Conservation (phyloP, 2,329 filamentous ascomycete species). For the Botryotinia globosa region DNA sequence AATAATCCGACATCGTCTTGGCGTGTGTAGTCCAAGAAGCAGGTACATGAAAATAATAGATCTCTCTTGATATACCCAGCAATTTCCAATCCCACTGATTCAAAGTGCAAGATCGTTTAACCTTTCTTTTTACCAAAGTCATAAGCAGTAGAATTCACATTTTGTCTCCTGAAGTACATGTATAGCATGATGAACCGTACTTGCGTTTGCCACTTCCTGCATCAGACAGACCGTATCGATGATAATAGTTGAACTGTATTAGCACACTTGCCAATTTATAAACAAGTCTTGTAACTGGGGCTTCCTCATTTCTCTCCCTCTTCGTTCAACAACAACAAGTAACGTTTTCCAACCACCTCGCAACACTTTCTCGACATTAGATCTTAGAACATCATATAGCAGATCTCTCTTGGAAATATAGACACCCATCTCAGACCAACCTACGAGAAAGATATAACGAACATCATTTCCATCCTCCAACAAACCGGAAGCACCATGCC, state of each 20-base stretch:
- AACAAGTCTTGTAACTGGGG: background rate
- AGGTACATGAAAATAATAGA: background rate
- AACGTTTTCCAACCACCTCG: background rate
- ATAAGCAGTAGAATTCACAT: background rate
- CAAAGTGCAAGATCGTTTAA: background rate
- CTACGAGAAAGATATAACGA: background rate
- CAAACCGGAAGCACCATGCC: background rate
- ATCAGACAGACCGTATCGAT: background rate
- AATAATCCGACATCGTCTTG: background rate
- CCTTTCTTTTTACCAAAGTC: background rate
- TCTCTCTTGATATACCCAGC: background rate
- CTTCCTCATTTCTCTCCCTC: background rate
- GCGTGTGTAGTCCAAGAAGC: background rate
- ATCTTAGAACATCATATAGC: background rate
- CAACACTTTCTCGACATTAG: background rate
- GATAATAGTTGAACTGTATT: background rate
- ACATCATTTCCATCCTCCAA: background rate
- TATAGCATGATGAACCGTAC: background rate
- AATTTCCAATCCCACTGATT: background rate
- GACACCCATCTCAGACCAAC: background rate
- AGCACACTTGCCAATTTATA: background rate
- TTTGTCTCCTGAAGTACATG: background rate
- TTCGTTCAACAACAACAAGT: background rate
- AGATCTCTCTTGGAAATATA: background rate
- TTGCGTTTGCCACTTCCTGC: background rate